These are phyloP conservation scores for Camelina laxa DNA, from an alignment of 345 rosid genomes.

Conservation along the genomic window DNA sequence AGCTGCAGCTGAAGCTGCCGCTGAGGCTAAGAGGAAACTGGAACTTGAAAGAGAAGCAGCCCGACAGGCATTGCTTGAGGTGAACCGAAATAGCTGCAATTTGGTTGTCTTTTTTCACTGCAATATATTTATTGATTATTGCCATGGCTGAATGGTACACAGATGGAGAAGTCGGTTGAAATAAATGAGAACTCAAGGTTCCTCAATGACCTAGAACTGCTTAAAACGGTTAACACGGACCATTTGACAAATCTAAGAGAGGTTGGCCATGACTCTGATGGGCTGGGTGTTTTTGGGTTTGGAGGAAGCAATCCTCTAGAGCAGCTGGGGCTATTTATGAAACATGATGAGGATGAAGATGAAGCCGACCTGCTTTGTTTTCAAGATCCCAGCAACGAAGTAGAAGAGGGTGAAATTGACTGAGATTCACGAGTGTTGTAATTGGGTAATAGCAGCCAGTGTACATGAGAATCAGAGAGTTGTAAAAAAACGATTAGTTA, in stretches of 20 bases:
- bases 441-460: neutral
- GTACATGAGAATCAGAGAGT: neutral
- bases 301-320: constrained; percentile 76
- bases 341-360: constrained; percentile 62
- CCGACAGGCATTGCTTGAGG: constrained; percentile 77
- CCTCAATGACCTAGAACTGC: constrained; percentile 82
- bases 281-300: constrained; percentile 64
- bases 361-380: constrained; percentile 46
- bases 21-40: constrained; percentile 71
- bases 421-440: constrained; percentile 17
- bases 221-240: constrained; percentile 57
- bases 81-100: constrained; percentile 32
- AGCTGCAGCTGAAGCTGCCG: constrained; percentile 56
- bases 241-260: constrained; percentile 52
- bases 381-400: constrained; percentile 9
- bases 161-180: constrained; percentile 93
- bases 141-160: constrained; percentile 34
- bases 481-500: neutral
- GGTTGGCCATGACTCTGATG: constrained; percentile 50
- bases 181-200: constrained; percentile 73
- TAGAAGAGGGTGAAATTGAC: constrained; percentile 42
- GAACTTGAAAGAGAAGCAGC: constrained; percentile 86
- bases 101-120: neutral
- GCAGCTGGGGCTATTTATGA: constrained; percentile 81
- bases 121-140: neutral